Percentiles rank a stretch among this genome's conserved stretches.
These are phyloP conservation scores for Byssoonygena ceratinophila DNA, from an alignment of 2,329 filamentous ascomycete species.

Conservation along the genomic window DNA sequence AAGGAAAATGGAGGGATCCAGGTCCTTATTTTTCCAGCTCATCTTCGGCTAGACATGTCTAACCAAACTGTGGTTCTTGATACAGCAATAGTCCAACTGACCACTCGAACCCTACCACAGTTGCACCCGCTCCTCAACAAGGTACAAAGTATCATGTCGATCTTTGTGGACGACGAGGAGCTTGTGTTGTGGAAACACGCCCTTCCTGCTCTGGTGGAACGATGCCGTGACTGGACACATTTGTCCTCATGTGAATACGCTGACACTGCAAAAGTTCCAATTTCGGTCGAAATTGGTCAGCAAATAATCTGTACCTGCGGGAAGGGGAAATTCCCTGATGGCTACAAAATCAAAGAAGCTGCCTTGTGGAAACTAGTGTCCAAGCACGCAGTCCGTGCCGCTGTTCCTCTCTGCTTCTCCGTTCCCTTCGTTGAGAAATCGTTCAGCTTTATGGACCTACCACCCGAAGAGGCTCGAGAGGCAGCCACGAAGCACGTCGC, in stretches of 20 bases:
- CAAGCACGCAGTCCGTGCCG: slow-evolving; percentile 23
- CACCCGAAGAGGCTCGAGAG: background rate
- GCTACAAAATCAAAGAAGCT: slow-evolving; percentile 15
- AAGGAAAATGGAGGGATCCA: slow-evolving; percentile 15
- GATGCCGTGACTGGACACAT: slow-evolving; percentile 34
- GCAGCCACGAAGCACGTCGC: background rate
- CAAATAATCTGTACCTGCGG: slow-evolving; percentile 28
- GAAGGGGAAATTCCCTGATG: slow-evolving; percentile 20
- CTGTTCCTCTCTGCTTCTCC: slow-evolving; percentile 26
- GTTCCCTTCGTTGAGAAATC: slow-evolving; percentile 23
- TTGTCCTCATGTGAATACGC: slow-evolving; percentile 26
- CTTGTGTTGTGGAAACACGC: slow-evolving; percentile 26
- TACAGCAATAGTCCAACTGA: slow-evolving; percentile 26
- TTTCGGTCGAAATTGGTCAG: slow-evolving; percentile 20
- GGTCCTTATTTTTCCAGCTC: slow-evolving; percentile 20
- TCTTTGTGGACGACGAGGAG: slow-evolving; percentile 22
- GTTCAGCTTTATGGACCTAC: background rate
- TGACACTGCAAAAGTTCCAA: slow-evolving; percentile 16
- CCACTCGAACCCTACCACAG: slow-evolving; percentile 7
- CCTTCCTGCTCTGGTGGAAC: slow-evolving; percentile 27
- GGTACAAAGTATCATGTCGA: slow-evolving; percentile 5
- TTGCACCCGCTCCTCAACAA: slow-evolving; percentile 6
- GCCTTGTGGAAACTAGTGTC: slow-evolving; percentile 19
- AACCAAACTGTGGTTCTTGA: slow-evolving; percentile 24
- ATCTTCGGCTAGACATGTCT: slow-evolving; percentile 23